phyloP scores from a whole-genome alignment of 2,329 filamentous ascomycete genomes.

The Onygenales sp. region DNA sequence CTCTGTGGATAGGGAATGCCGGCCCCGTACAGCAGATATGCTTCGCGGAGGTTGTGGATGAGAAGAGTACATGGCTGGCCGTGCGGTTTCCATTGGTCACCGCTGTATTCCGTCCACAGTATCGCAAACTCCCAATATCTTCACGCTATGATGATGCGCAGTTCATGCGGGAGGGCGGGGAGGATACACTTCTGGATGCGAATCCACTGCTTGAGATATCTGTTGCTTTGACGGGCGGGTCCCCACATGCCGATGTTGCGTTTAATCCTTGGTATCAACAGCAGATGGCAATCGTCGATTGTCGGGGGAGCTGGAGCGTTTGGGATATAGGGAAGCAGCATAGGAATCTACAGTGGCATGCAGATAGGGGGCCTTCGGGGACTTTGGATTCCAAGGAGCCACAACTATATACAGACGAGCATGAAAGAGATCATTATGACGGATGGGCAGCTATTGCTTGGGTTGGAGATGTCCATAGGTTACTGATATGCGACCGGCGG shows the following conservation, averaged over 20 bases:
- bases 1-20: conserved; percentile 40
- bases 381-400: conserved; percentile 17
- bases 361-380: conserved; percentile 21
- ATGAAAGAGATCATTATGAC: conserved; percentile 23
- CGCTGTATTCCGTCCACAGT: conserved; percentile 38
- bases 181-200: conserved; percentile 33
- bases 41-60: conserved; percentile 38
- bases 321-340: conserved; percentile 31
- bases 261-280: conserved; percentile 52
- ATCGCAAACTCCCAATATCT: conserved; percentile 21
- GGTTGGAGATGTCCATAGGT: conserved; percentile 25
- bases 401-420: conserved; percentile 10
- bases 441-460: conserved; percentile 37
- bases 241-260: conserved; percentile 43
- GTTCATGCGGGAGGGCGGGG: conserved; percentile 11
- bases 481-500: conserved; percentile 46
- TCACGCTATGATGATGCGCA: conserved; percentile 11
- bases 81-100: conserved; percentile 39
- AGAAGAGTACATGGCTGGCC: conserved; percentile 38
- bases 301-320: conserved; percentile 44
- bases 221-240: conserved; percentile 34
- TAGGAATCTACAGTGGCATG: conserved; percentile 20
- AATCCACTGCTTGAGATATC: conserved; percentile 38
- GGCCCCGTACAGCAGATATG: conserved; percentile 46
- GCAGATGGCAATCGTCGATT: conserved; percentile 49